Conservation (phyloP, 495 filamentous ascomycete genomes). For the Oleoguttula mirabilis region DNA sequence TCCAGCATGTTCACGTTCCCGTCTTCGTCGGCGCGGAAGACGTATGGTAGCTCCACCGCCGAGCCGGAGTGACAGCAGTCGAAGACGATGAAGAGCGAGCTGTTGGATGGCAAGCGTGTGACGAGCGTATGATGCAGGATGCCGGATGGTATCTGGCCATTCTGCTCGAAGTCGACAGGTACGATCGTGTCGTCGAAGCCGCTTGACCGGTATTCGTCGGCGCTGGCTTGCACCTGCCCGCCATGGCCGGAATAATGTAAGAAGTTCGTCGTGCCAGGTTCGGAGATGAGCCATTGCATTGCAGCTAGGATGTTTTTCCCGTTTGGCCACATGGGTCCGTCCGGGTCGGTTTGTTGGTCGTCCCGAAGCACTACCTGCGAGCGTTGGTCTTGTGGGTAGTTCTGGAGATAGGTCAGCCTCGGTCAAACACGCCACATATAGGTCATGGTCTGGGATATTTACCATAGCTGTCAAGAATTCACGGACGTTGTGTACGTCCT, state of each 20-base stretch:
- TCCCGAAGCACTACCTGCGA: conserved; percentile 47
- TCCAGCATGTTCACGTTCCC: conserved; percentile 45
- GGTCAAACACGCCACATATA: neutral
- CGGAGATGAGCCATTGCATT: conserved; percentile 44
- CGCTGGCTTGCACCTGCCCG: conserved; percentile 26
- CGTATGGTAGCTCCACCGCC: conserved; percentile 46
- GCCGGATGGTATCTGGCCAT: conserved; percentile 42
- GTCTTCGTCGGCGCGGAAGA: conserved; percentile 39
- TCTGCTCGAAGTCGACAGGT: conserved; percentile 40
- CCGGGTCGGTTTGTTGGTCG: conserved; percentile 32
- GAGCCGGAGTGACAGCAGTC: conserved; percentile 55
- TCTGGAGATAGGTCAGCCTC: conserved; percentile 10
- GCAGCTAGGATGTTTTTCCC: conserved; percentile 45
- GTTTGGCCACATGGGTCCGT: conserved; percentile 37
- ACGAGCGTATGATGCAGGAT: conserved; percentile 43
- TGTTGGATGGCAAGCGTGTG: conserved; percentile 37
- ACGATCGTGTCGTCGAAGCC: conserved; percentile 45
- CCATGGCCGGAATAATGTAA: conserved; percentile 50
- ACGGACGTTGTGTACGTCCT: conserved; percentile 42
- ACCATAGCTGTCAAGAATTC: conserved; percentile 29
- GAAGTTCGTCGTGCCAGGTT: conserved; percentile 40
- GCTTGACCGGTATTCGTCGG: conserved; percentile 25
- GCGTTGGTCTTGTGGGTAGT: conserved; percentile 36
- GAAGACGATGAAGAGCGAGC: conserved; percentile 45
- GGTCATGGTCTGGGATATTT: neutral